Conservation (phyloP, 768 basidiomycete species). For the Mycena crocata region DNA sequence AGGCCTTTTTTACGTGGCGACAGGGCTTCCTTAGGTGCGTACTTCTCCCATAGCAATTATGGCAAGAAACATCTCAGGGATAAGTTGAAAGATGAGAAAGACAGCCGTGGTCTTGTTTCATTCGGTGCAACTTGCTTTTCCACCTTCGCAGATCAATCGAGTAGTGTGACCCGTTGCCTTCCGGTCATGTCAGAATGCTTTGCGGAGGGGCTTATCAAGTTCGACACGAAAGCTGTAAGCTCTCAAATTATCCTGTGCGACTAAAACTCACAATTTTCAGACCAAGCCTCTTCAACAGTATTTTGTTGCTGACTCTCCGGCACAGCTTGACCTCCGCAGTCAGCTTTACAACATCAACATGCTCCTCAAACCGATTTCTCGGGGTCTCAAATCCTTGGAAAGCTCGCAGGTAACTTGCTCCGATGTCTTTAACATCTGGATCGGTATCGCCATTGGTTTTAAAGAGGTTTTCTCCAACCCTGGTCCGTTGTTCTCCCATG, state of each 20-base stretch:
- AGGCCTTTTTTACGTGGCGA: too few relatives aligned
- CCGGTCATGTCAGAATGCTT: conserved; percentile 2
- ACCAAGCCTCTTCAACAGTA: conserved; percentile 9
- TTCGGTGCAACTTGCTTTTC: conserved; percentile 12
- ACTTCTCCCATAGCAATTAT: conserved; percentile 27
- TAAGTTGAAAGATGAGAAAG: not conserved
- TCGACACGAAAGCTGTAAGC: conserved; percentile 22
- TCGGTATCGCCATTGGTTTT: conserved; percentile 17
- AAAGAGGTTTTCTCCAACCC: conserved; percentile 4
- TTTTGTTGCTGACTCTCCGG: conserved; percentile 1
- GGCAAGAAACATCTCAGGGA: conserved; percentile 20
- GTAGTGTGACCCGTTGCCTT: conserved; percentile 7
- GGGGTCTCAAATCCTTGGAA: conserved; percentile 17
- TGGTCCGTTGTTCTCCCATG: not conserved
- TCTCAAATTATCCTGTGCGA: too few relatives aligned
- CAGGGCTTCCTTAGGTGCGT: too few relatives aligned
- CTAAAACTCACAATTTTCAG: not conserved
- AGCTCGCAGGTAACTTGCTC: conserved; percentile 14
- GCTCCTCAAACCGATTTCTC: conserved; percentile 14
- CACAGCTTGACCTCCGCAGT: not conserved
- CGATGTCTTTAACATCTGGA: conserved; percentile 22
- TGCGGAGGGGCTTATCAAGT: not conserved
- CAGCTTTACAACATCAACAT: conserved; percentile 21
- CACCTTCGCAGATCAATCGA: conserved; percentile 8
- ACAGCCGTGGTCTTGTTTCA: conserved; percentile 9